Conservation (phyloP, 2,329 filamentous ascomycete species). For the Thielaviopsis punctulata region DNA sequence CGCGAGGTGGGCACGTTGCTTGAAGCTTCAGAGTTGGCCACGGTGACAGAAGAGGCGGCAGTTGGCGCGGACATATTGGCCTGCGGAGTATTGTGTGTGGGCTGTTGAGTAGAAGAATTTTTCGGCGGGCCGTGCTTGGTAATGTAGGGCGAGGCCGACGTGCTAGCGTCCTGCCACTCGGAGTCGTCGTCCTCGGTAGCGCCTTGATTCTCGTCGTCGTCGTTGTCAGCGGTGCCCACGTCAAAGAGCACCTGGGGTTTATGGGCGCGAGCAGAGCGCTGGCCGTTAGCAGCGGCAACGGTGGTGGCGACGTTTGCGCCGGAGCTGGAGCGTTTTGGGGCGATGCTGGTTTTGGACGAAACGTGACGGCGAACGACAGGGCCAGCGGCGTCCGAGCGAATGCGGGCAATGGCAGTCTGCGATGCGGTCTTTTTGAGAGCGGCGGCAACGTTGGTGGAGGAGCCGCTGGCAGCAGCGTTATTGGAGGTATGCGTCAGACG, state of each 20-base stretch:
- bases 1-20: slow-evolving; percentile 37
- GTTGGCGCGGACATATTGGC: slow-evolving; percentile 2
- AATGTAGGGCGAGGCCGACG: slow-evolving; percentile 40
- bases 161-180: slow-evolving; percentile 52
- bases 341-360: slow-evolving; percentile 41
- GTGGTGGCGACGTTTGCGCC: slow-evolving; percentile 7
- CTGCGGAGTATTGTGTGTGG: background rate
- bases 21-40: slow-evolving; percentile 10
- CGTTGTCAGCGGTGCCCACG: slow-evolving; percentile 36
- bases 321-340: slow-evolving; percentile 28
- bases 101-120: background rate
- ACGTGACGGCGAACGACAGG: slow-evolving; percentile 32
- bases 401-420: slow-evolving; percentile 11
- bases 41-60: background rate
- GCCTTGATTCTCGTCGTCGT: slow-evolving; percentile 31
- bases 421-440: slow-evolving; percentile 9
- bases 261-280: slow-evolving; percentile 29
- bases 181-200: slow-evolving; percentile 28
- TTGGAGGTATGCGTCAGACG: slow-evolving; percentile 2
- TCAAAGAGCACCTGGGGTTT: slow-evolving; percentile 46
- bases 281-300: slow-evolving; percentile 21
- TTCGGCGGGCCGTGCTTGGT: slow-evolving; percentile 11
- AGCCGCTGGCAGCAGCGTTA: background rate
- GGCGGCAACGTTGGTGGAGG: background rate
- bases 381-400: slow-evolving; percentile 23